Base-by-base conservation (phyloP, 2,329 filamentous ascomycete species). In the Neonectria hederae region DNA sequence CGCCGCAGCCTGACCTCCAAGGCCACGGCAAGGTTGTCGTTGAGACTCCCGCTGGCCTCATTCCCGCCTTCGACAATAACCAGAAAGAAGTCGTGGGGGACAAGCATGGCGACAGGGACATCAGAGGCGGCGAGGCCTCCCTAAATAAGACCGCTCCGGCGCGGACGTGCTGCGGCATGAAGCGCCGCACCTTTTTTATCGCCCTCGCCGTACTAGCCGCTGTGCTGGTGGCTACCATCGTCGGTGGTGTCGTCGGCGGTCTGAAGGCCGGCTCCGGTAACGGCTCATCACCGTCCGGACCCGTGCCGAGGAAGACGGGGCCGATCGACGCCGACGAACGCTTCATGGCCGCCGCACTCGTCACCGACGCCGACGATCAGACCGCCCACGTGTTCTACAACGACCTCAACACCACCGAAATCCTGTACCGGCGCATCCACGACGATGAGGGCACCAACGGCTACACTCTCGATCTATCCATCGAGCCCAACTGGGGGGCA, bases 301-400 rank as follows among this genome's bases (percentile, higher is more conserved):
- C 57, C 10, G 61, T 60, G 9, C 63, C 67, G 42, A 38, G 46
- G 17, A 48, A 68, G 48, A 67, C 67, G 5, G 69, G 69, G 0
- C 66, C 67, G 9, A 67, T 69, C 26, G 53, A 64, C n/a, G 54
- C 66, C 10, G 54, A 65, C 14, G 49, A 72, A 48, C 61, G 68
- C 24, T 42, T 26, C 24, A 51, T 72, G 28, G 19, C 67, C 3
- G 66, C 64, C 2, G 58, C 62, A 8, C 32, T 65, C n/a, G 66
- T 59, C 48, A 38, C 38, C 9, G 62, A 63, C 28, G 55, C 54
- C 40, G 55, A 66, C 9, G 42, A 63, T 11, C 56, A 66, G 26
- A 67, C 69, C 38, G 40, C 68, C 2, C 63, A 69, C 4, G 43
- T 72, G 19, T 71, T 72, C 59, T 71, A 69, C 62, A 71, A 70